Evolutionary conservation across 805 yeast species (phyloP).

Genomic region (Kazachstania viticola): DNA sequence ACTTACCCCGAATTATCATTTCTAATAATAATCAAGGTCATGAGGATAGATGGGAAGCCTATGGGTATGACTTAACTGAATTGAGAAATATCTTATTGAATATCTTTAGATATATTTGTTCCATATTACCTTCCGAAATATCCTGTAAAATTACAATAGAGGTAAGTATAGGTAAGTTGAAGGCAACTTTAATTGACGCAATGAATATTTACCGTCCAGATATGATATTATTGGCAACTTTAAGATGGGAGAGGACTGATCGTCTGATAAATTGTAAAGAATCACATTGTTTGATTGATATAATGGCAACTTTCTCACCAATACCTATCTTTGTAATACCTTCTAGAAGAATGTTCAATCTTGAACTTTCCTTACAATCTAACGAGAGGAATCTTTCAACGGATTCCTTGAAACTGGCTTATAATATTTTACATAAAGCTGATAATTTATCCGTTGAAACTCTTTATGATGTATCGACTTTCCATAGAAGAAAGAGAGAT

Average conservation of each 20-base stretch:
- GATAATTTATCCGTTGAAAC: too few relatives aligned
- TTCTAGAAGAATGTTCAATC: constrained; percentile 15
- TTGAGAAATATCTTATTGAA: constrained; percentile 11
- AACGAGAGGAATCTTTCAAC: background rate
- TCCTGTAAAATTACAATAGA: constrained; percentile 15
- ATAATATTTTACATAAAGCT: too few relatives aligned
- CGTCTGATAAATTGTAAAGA: constrained; percentile 11
- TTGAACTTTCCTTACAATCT: constrained; percentile 13
- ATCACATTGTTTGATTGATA: constrained; percentile 15
- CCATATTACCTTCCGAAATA: constrained; percentile 12
- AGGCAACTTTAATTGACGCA: constrained; percentile 17
- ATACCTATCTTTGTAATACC: constrained; percentile 22
- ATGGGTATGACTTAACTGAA: constrained; percentile 12
- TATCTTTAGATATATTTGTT: constrained; percentile 16
- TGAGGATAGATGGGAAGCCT: constrained; percentile 12
- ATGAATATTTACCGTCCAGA: constrained; percentile 24
- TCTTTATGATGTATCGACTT: too few relatives aligned
- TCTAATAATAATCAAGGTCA: background rate
- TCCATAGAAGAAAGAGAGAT: too few relatives aligned
- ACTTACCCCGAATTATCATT: constrained; percentile 14
- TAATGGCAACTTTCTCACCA: constrained; percentile 12
- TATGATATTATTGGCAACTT: constrained; percentile 14
- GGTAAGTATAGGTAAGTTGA: constrained; percentile 18
- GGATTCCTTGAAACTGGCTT: too few relatives aligned
- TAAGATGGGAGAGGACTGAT: constrained; percentile 19